A percentile compares a stretch with the other conserved stretches of the same genome.
Conservation (phyloP, 75 land plant genomes). For the Cunninghamia lanceolata region DNA sequence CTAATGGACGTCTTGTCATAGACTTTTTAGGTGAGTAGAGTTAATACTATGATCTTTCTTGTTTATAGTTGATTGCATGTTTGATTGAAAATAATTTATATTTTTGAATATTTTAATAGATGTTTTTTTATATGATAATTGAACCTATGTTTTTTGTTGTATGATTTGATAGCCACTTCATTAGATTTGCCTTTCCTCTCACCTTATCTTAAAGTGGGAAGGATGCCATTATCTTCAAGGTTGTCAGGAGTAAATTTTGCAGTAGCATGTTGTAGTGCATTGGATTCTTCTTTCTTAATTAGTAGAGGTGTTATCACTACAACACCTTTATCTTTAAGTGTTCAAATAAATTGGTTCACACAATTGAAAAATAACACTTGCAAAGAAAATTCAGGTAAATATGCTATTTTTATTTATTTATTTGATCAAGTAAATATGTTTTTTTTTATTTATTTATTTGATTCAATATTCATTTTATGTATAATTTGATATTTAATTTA, state of each 20-base stretch:
- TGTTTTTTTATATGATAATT: no score
- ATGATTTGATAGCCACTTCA: neutral
- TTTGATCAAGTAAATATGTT: no score
- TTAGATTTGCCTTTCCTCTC: neutral
- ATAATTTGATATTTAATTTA: no score
- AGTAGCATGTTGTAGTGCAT: neutral
- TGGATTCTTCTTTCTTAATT: neutral
- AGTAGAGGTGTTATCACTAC: neutral
- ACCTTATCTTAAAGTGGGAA: constrained; percentile 4
- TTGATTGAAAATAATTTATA: neutral
- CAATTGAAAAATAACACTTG: neutral
- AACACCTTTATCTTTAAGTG: no score
- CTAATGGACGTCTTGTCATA: neutral
- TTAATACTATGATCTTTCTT: neutral
- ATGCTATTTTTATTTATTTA: neutral
- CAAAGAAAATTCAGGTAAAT: neutral
- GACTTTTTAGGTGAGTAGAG: neutral
- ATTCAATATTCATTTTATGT: no score
- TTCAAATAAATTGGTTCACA: neutral
- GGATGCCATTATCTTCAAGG: no score
- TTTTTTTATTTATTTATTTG: no score
- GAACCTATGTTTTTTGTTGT: no score
- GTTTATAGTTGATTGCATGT: no score
- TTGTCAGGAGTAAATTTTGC: neutral
- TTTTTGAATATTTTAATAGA: no score